phyloP scores from a whole-genome alignment of 208 protist genomes.

The Wallacemonas collosoma region DNA sequence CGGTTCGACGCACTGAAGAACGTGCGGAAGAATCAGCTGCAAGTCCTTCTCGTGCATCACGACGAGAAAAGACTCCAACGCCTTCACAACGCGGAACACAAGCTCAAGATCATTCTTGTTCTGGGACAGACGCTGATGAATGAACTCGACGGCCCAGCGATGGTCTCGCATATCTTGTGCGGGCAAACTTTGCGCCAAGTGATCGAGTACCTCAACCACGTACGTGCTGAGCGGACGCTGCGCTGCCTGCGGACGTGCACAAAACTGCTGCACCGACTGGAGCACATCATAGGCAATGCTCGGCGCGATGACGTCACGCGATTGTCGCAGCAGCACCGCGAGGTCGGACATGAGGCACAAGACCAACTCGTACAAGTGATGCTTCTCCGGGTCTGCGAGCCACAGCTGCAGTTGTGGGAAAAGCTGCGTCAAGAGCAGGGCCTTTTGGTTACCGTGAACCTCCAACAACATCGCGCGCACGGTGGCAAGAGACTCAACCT shows the following conservation, averaged over 20 bases:
- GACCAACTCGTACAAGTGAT: slow-evolving; percentile 72
- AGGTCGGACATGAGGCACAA: slow-evolving; percentile 84
- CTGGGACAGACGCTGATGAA: slow-evolving; percentile 88
- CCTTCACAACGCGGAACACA: slow-evolving; percentile 81
- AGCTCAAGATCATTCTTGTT: slow-evolving; percentile 85
- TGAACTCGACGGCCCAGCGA: slow-evolving; percentile 90
- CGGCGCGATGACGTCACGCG: slow-evolving; percentile 65
- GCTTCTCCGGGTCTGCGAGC: slow-evolving; percentile 72
- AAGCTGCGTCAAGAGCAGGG: slow-evolving; percentile 76
- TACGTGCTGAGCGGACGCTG: slow-evolving; percentile 83
- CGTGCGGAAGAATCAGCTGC: slow-evolving; percentile 84
- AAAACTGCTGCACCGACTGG: slow-evolving; percentile 80
- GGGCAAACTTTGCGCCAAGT: slow-evolving; percentile 71
- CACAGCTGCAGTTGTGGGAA: slow-evolving; percentile 80
- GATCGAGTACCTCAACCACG: slow-evolving; percentile 87
- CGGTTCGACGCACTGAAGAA: slow-evolving; percentile 89
- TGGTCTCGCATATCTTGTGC: slow-evolving; percentile 89
- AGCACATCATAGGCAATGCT: slow-evolving; percentile 68
- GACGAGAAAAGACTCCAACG: slow-evolving; percentile 81
- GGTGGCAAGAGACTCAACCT: slow-evolving; percentile 66
- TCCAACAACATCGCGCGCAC: slow-evolving; percentile 70
- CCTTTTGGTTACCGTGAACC: slow-evolving; percentile 66
- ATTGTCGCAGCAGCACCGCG: slow-evolving; percentile 72
- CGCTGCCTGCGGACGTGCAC: slow-evolving; percentile 72
- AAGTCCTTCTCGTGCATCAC: slow-evolving; percentile 90